Percentiles rank a stretch among this genome's conserved stretches.
Evolutionary conservation across 768 basidiomycete genomes (phyloP).

Genomic region (Amanita inopinata): DNA sequence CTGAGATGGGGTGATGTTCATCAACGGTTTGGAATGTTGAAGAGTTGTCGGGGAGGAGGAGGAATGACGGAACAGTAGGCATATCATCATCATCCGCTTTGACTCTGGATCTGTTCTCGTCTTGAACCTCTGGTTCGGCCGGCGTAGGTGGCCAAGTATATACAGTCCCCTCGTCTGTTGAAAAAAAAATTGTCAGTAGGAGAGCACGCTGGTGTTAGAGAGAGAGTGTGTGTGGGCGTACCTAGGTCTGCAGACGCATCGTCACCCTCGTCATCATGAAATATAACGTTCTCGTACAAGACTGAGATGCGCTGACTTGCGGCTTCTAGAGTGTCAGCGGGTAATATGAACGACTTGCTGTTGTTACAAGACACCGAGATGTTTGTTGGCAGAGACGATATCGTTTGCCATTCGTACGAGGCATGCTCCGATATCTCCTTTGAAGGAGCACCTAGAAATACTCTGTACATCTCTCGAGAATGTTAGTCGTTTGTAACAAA

Average conservation of each 20-base stretch:
- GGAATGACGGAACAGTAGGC: conserved; percentile 19
- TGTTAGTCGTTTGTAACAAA: no score
- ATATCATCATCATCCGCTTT: no score
- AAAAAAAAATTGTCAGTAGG: neutral
- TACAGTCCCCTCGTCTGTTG: conserved; percentile 33
- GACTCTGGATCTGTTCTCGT: neutral
- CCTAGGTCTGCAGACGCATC: conserved; percentile 9
- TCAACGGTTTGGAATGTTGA: neutral
- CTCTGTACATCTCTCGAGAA: conserved; percentile 35
- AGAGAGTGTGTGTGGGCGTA: neutral
- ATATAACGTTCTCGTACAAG: conserved; percentile 67
- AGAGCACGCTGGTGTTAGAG: neutral
- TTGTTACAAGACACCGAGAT: conserved; percentile 8
- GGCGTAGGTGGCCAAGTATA: conserved; percentile 52
- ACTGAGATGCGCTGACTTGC: conserved; percentile 62
- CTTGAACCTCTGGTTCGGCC: conserved; percentile 11
- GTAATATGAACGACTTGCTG: conserved; percentile 27
- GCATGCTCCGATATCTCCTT: conserved; percentile 23
- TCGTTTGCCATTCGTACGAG: conserved; percentile 22
- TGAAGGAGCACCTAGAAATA: conserved; percentile 47
- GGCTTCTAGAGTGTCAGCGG: conserved; percentile 49
- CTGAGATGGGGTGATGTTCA: no score
- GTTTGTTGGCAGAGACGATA: conserved; percentile 13
- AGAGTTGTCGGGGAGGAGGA: conserved; percentile 12
- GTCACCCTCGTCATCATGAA: conserved; percentile 35